A percentile compares a stretch with the other conserved stretches of the same genome.
phyloP scores from a whole-genome alignment of 106 monocot genomes.

The Allium fistulosum region DNA sequence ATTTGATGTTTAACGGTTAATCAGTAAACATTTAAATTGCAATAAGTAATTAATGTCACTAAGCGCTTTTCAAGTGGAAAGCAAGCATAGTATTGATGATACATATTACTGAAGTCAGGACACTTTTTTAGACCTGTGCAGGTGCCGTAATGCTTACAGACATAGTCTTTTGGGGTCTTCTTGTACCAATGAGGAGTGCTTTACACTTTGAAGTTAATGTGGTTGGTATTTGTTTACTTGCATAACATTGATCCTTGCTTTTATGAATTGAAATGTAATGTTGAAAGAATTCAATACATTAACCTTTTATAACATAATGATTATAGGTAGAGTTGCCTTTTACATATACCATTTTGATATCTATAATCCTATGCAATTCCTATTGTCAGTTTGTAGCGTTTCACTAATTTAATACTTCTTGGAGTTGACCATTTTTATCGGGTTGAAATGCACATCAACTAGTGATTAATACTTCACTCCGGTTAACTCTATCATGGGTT shows the following conservation, averaged over 20 bases:
- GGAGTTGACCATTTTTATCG: too few relatives aligned
- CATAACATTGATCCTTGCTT: not conserved
- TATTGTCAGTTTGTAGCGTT: not conserved
- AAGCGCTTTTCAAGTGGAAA: too few relatives aligned
- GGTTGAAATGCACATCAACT: too few relatives aligned
- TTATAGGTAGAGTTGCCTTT: too few relatives aligned
- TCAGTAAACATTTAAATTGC: too few relatives aligned
- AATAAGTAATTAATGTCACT: too few relatives aligned
- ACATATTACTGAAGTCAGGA: not conserved
- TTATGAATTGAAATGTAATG: too few relatives aligned
- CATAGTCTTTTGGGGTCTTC: slow-evolving; percentile 38
- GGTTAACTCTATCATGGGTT: too few relatives aligned
- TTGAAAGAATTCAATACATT: too few relatives aligned
- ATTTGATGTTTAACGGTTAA: not conserved
- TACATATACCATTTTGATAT: not conserved
- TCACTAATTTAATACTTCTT: not conserved
- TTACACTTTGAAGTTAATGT: slow-evolving; percentile 18
- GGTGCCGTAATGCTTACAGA: slow-evolving; percentile 38
- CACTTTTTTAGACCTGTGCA: slow-evolving; percentile 12
- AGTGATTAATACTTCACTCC: too few relatives aligned
- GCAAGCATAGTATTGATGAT: too few relatives aligned
- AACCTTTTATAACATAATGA: too few relatives aligned
- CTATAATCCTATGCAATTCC: not conserved
- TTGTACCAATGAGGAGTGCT: slow-evolving; percentile 19
- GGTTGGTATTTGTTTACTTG: slow-evolving; percentile 20